Evolutionary conservation across 371 early-diverging fungal genomes (phyloP).

Genomic region (Saksenaea vasiformis): DNA sequence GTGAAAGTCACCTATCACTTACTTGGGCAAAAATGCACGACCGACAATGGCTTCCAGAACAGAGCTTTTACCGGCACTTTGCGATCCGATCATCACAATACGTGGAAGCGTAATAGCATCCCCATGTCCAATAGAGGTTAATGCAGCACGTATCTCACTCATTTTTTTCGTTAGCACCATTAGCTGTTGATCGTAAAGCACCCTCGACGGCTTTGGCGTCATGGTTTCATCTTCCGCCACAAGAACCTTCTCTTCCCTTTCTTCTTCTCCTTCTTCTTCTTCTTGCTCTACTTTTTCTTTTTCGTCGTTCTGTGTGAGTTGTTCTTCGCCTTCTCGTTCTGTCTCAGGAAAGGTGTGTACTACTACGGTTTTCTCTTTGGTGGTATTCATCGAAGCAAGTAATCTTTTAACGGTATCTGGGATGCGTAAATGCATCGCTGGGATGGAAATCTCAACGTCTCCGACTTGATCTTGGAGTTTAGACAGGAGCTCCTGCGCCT

Average conservation of each 20-base stretch:
- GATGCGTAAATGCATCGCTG: slow-evolving; percentile 38
- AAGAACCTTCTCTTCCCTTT: too few relatives aligned
- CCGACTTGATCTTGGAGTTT: slow-evolving; percentile 28
- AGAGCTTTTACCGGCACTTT: slow-evolving; percentile 98
- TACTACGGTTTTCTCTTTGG: slow-evolving; percentile 13
- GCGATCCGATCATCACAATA: slow-evolving; percentile 97
- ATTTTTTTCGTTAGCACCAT: slow-evolving; percentile 91
- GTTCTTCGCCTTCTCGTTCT: too few relatives aligned
- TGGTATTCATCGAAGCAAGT: slow-evolving; percentile 15
- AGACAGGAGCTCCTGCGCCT: slow-evolving; percentile 20
- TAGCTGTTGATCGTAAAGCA: slow-evolving; percentile 64
- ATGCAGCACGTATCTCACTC: slow-evolving; percentile 77
- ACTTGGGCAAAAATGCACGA: slow-evolving; percentile 93
- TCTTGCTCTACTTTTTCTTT: slow-evolving; percentile 21
- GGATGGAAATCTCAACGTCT: slow-evolving; percentile 34
- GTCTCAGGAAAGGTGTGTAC: slow-evolving; percentile 11
- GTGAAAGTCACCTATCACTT: background rate
- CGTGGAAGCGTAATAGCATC: slow-evolving; percentile 65
- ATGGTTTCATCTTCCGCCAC: slow-evolving; percentile 7
- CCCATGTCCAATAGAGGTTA: too few relatives aligned
- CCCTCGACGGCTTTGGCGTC: background rate
- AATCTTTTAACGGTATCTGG: slow-evolving; percentile 39
- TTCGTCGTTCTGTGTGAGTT: slow-evolving; percentile 9
- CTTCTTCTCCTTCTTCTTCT: slow-evolving; percentile 14
- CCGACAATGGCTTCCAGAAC: slow-evolving; percentile 99